Conservation (phyloP, 208 protist species). For the Acanthamoeba sp. region DNA sequence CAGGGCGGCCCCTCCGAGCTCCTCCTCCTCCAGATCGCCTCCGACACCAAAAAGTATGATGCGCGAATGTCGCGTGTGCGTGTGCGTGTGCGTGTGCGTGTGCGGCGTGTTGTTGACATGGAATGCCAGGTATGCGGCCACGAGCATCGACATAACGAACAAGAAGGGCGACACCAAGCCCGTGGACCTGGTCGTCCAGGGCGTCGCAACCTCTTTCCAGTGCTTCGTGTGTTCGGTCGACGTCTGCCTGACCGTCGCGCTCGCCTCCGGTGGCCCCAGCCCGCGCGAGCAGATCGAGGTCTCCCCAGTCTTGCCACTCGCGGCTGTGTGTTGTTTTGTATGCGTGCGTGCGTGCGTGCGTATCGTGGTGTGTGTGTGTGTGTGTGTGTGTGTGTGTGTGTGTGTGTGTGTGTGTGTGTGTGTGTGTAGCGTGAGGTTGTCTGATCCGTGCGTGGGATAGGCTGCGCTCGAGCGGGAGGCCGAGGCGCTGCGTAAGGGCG, state of each 20-base stretch:
- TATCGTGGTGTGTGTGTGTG: neutral
- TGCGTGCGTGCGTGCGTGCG: neutral
- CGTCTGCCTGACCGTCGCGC: neutral
- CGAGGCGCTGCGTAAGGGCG: neutral
- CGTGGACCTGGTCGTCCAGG: neutral
- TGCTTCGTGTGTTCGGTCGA: slow-evolving; percentile 2
- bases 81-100: neutral
- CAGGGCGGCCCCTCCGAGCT: slow-evolving; percentile 10
- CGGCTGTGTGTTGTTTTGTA: neutral
- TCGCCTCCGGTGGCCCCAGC: neutral
- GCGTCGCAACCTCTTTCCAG: neutral
- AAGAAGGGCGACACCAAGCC: neutral
- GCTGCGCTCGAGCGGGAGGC: neutral
- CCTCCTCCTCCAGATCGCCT: neutral
- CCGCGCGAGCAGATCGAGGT: slow-evolving; percentile 17
- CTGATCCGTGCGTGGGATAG: neutral
- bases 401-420: neutral
- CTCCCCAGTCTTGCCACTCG: too few species aligned
- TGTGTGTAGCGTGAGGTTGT: too few species aligned
- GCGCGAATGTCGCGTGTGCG: neutral
- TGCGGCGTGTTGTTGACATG: neutral
- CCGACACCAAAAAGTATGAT: neutral
- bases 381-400: neutral
- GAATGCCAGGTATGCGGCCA: neutral
- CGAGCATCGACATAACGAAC: slow-evolving; percentile 1